Base-by-base conservation (phyloP, 2,329 filamentous ascomycete species). In the Colletotrichum somersetense region DNA sequence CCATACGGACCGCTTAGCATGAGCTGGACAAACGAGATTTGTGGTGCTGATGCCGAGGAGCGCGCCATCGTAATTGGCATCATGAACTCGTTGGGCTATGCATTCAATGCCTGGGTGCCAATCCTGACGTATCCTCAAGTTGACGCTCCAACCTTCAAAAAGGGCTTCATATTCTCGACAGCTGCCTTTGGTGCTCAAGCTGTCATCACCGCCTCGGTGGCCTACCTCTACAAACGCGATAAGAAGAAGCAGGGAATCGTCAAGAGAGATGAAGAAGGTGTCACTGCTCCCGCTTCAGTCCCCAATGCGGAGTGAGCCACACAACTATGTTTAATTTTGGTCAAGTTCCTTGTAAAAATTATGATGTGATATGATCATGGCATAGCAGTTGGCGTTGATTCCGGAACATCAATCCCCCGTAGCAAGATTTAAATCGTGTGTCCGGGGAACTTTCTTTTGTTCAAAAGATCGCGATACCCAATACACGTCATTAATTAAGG, bases 61-160 rank as follows among this genome's bases (percentile, higher is more conserved):
- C 56, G 71, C 3, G 67, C 71, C 18, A 73, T 73, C 20, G 71
- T 73, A 5, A 73, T 71, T 2, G 71, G 71, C 6, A 71, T 71
- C 20, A 73, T 73, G 71, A 73, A 73, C 42, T 71, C 66, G 0
- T 8, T 73, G 16, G 67, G 67, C 0, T 73, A 70, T 88, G 76
- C 88, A 84, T 0, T 86, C 86, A 0, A 89, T 86, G 87, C 85
- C 0, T 90, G 88, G 88, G 89, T 86, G 3, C 85, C 84, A 4
- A 75, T 89, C 2, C 75, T 90, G 16, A 83, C 85, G 0, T 90
- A 88, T 74, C 80, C 79, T 0, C 86, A 84, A 0, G 80, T 83
- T 3, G 83, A 86, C 69, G 80, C 80, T 0, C 84, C 85, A 1
- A 74, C 80, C 2, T 86, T 80, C 62, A 78, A 79, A 0, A 86